These are phyloP conservation scores for Geotrichum citri-aurantii DNA, from an alignment of 1,139 yeast genomes.

Conservation along the genomic window DNA sequence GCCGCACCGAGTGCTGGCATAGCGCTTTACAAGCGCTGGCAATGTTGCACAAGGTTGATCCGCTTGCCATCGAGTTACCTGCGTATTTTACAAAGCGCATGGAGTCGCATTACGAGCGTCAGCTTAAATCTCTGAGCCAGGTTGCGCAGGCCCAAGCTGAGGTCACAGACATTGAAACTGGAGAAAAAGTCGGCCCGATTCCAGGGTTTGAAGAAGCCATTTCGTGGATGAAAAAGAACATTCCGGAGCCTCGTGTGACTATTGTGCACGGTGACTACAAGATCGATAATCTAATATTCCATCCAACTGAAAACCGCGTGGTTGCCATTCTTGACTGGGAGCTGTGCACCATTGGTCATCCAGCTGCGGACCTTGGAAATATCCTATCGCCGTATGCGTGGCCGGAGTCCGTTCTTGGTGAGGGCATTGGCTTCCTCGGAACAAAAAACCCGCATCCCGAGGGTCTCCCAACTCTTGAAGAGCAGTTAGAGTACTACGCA, in stretches of 20 bases:
- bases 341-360: conserved; percentile 62
- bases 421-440: conserved; percentile 16
- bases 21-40: conserved; percentile 49
- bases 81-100: conserved; percentile 42
- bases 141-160: conserved; percentile 49
- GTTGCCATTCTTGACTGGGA: conserved; percentile 66
- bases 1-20: conserved; percentile 40
- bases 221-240: conserved; percentile 45
- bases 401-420: conserved; percentile 32
- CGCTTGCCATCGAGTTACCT: conserved; percentile 40
- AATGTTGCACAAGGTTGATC: conserved; percentile 50
- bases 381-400: conserved; percentile 53
- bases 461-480: conserved; percentile 30
- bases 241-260: conserved; percentile 44
- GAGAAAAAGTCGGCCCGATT: conserved; percentile 45
- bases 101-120: conserved; percentile 50
- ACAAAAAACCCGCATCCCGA: conserved; percentile 19
- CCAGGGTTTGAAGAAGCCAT: conserved; percentile 46
- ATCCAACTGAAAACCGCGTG: conserved; percentile 46
- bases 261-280: conserved; percentile 67
- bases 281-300: conserved; percentile 56
- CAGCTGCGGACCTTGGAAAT: conserved; percentile 58
- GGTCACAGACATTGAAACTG: conserved; percentile 27
- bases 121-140: conserved; percentile 45
- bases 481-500: conserved; percentile 27